phyloP scores from a whole-genome alignment of 345 rosid species.

The Iberis pinnata region DNA sequence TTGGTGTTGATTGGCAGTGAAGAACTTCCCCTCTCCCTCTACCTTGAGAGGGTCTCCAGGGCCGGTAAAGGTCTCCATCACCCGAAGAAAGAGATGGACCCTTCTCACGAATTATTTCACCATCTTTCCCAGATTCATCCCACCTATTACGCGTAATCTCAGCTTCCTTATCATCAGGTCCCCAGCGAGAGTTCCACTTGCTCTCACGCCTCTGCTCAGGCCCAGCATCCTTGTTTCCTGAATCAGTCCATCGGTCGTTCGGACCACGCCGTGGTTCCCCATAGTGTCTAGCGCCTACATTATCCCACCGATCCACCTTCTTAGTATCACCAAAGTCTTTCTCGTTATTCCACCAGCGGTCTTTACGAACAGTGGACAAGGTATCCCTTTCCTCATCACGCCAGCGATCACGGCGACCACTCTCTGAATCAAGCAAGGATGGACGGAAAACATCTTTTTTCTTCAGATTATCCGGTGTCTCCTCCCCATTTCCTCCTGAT shows the following conservation, averaged over 20 bases:
- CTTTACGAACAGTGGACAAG: conserved; percentile 52
- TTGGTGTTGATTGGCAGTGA: conserved; percentile 52
- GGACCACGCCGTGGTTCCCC: conserved; percentile 73
- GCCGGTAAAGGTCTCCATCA: conserved; percentile 59
- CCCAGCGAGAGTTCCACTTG: conserved; percentile 99
- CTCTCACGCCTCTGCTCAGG: conserved; percentile 84
- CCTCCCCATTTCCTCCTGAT: conserved; percentile 52
- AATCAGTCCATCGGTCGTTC: conserved; percentile 73
- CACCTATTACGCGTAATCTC: conserved; percentile 53
- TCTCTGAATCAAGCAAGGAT: conserved; percentile 68
- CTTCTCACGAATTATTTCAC: conserved; percentile 53
- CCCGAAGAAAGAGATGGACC: conserved; percentile 43
- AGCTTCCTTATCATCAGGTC: conserved; percentile 66
- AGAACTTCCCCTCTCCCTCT: conserved; percentile 72
- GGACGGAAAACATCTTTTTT: conserved; percentile 82
- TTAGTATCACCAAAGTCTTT: conserved; percentile 66
- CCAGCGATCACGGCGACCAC: conserved; percentile 80
- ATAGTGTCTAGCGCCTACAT: conserved; percentile 46
- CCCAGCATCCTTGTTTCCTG: conserved; percentile 58
- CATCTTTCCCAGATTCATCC: conserved; percentile 58
- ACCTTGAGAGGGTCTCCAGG: conserved; percentile 79
- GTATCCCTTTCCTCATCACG: conserved; percentile 96
- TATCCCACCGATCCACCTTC: conserved; percentile 79
- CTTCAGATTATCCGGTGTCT: conserved; percentile 50
- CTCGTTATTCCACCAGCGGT: conserved; percentile 78